Base-by-base conservation (phyloP, 257 asterid genomes). In the Nicotiana sylvestris region DNA sequence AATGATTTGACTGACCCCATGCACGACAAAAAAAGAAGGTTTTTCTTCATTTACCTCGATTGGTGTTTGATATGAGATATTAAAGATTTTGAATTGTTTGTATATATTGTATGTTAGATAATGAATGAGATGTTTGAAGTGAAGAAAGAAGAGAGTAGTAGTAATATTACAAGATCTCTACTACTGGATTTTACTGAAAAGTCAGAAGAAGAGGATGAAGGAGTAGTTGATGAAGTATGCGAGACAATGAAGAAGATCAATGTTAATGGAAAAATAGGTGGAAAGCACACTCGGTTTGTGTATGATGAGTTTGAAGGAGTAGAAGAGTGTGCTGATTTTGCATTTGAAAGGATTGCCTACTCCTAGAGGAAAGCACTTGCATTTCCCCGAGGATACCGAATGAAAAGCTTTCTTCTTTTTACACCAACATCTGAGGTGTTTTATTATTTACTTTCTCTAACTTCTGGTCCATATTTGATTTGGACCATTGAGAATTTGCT, bases 111-210 rank as follows among this genome's bases (percentile, higher is more conserved):
- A 16, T 49, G 16, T 55, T 49, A 92, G 97, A 86, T 86, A 88
- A 30, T 83, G 15, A 82, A 15, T 85, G 90, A 61, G 77, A 84
- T 62, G 70, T 9, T 68, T 27, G 85, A 83, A 18, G 92, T 84
- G 77, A 82, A 86, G 88, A 82, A 86, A 58, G 81, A 88, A 66
- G 92, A 78, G 74, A 80, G 64, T 15, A 84, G 60, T 80, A 1
- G 79, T 21, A 55, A 30, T 76, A 88, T 96, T 65, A 96, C 98
- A 18, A 92, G 97, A 87, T 88, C 98, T 39, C 87, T 95, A 83
- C 85, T 95, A 80, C 74, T 90, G 30, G 99, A 96, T 84, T 94
- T 96, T 88, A 88, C 87, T 1, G 98, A 94, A 77, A 93, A 92
- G 65, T 86, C 89, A 12, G 90, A 85, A 64, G 80, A 39, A 13